Percentiles rank a stretch among this genome's conserved stretches.
Evolutionary conservation across 2,329 filamentous ascomycete genomes (phyloP).

Genomic region (Ophiostoma himal-ulmi): DNA sequence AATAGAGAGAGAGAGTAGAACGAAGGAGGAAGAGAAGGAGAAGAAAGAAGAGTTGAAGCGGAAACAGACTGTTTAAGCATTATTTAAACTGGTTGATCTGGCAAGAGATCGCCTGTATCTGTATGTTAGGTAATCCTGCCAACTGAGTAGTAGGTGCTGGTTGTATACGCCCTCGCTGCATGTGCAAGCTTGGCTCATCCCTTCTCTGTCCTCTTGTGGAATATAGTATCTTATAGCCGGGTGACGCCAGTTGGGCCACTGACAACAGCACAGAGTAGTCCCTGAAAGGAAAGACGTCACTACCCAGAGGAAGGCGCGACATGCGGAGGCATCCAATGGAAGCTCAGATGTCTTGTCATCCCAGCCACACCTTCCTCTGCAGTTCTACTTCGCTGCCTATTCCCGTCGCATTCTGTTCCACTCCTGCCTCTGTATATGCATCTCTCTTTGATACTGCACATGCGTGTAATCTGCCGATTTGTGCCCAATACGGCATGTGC

Average conservation of each 20-base stretch:
- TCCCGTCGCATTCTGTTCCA: background rate
- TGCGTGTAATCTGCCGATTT: slow-evolving; percentile 15
- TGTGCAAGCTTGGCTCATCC: background rate
- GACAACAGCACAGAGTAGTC: background rate
- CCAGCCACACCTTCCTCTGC: background rate
- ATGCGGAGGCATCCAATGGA: background rate
- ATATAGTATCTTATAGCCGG: too few relatives aligned
- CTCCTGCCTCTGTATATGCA: background rate
- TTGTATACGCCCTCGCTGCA: background rate
- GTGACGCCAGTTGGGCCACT: too few relatives aligned
- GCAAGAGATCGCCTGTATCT: background rate
- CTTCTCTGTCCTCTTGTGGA: background rate
- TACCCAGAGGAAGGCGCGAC: background rate
- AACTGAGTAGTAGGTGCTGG: background rate
- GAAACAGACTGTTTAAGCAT: slow-evolving; percentile 7
- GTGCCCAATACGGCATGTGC: background rate
- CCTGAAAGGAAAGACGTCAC: background rate
- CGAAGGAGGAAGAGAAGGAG: background rate
- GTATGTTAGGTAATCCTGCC: background rate
- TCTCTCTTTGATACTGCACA: background rate
- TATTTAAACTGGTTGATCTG: background rate
- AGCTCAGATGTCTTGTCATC: background rate
- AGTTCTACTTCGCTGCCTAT: background rate
- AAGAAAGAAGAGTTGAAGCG: slow-evolving; percentile 2
- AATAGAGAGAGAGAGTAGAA: background rate